These are phyloP conservation scores for Fusarium ramigenum DNA, from an alignment of 2,329 filamentous ascomycete genomes.

Conservation along the genomic window DNA sequence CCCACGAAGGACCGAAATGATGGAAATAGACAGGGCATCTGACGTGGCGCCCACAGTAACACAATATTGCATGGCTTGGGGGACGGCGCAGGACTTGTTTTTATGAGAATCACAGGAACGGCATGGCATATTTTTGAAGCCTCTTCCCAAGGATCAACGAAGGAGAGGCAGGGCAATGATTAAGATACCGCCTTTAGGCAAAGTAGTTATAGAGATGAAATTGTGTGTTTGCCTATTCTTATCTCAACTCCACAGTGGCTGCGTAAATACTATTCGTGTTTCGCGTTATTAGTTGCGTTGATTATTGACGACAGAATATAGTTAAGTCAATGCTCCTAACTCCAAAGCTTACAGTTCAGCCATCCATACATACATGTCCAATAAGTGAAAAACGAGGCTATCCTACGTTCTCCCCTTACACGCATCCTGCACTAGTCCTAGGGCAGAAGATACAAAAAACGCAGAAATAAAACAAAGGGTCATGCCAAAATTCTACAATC, in stretches of 20 bases:
- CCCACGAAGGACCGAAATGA: slow-evolving; percentile 33
- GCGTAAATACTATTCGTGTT: not conserved
- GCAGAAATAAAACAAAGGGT: not conserved
- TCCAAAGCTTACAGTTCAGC: slow-evolving; percentile 9
- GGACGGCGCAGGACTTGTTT: slow-evolving; percentile 38
- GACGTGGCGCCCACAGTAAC: slow-evolving; percentile 23
- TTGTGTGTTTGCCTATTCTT: slow-evolving; percentile 29
- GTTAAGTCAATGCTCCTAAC: slow-evolving; percentile 5
- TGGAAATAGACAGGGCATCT: slow-evolving; percentile 41
- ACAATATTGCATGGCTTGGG: slow-evolving; percentile 40
- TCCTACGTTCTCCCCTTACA: not conserved
- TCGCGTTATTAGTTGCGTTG: not conserved
- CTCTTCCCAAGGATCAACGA: slow-evolving; percentile 7
- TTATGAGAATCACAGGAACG: slow-evolving; percentile 32
- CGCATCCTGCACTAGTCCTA: not conserved
- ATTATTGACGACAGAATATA: not conserved
- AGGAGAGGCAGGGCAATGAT: slow-evolving; percentile 16
- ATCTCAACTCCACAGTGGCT: not conserved
- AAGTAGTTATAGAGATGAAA: slow-evolving; percentile 43
- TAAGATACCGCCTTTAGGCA: slow-evolving; percentile 30
- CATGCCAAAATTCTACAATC: slow-evolving; percentile 21
- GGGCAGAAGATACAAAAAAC: not conserved
- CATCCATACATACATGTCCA: slow-evolving; percentile 10
- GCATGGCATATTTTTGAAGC: slow-evolving; percentile 25
- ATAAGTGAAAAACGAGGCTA: not conserved